phyloP scores from a whole-genome alignment of 1,284 basidiomycete species.

The Sporisorium exsertum region DNA sequence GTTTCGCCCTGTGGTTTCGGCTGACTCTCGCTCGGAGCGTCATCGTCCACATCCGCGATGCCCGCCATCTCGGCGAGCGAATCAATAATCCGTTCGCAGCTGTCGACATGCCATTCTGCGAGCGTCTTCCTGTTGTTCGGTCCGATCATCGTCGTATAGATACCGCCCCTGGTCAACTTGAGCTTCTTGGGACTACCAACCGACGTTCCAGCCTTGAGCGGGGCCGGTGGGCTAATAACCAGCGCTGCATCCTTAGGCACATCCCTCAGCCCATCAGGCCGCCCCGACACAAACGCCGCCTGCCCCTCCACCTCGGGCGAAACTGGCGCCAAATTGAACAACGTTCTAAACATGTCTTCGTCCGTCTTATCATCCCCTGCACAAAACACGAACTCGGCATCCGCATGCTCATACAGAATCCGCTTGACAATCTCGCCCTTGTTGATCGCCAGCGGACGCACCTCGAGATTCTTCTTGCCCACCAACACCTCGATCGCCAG shows the following conservation, averaged over 20 bases:
- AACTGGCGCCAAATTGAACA: constrained; percentile 51
- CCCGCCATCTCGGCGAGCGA: constrained; percentile 63
- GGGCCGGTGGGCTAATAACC: constrained; percentile 53
- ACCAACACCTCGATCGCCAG: constrained; percentile 70
- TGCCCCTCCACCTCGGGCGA: constrained; percentile 24
- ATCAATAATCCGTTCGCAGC: constrained; percentile 59
- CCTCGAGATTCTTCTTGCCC: constrained; percentile 98
- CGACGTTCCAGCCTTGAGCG: constrained; percentile 38
- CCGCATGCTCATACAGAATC: constrained; percentile 89
- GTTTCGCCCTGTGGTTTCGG: not conserved
- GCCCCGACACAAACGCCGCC: not conserved
- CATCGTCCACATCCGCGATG: constrained; percentile 5
- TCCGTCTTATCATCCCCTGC: constrained; percentile 95
- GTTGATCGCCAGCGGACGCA: constrained; percentile 92
- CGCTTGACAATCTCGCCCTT: constrained; percentile 98
- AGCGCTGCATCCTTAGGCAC: constrained; percentile 24
- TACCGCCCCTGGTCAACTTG: constrained; percentile 47
- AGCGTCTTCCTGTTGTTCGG: constrained; percentile 64
- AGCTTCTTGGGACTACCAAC: constrained; percentile 52
- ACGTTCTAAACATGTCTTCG: constrained; percentile 67
- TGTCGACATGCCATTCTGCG: constrained; percentile 65
- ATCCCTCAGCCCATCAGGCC: not conserved
- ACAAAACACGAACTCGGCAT: constrained; percentile 94
- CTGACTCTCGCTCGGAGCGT: constrained; percentile 23
- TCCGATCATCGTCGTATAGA: constrained; percentile 65